Conservation (phyloP, 768 basidiomycete genomes). For the Peribolospora baueri region DNA sequence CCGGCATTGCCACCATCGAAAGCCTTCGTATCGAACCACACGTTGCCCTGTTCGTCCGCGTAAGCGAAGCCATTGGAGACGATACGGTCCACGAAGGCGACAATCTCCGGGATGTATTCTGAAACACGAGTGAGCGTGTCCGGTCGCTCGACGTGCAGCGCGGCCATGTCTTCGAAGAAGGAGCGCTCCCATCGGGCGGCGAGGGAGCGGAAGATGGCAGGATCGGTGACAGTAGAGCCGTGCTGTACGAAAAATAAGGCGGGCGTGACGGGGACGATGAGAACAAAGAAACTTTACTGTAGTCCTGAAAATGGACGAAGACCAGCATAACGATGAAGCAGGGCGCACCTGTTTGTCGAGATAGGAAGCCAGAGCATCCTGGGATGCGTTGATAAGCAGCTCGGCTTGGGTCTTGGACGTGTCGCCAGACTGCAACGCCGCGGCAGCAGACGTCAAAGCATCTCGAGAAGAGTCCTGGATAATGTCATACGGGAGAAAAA, state of each 20-base stretch:
- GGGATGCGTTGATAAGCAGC: slow-evolving; percentile 42
- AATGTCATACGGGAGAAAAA: neutral
- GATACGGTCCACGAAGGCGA: slow-evolving; percentile 62
- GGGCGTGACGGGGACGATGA: neutral
- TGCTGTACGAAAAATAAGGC: slow-evolving; percentile 26
- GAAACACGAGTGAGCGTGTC: slow-evolving; percentile 84
- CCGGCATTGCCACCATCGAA: slow-evolving; percentile 37
- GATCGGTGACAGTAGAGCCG: slow-evolving; percentile 60
- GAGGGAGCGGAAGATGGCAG: slow-evolving; percentile 52
- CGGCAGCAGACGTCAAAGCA: neutral
- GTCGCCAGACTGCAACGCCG: slow-evolving; percentile 24
- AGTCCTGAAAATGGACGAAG: no score
- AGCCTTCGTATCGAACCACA: slow-evolving; percentile 68
- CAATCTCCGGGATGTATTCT: slow-evolving; percentile 89
- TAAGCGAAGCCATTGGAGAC: slow-evolving; percentile 67
- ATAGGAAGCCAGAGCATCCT: slow-evolving; percentile 46
- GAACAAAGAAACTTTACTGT: neutral
- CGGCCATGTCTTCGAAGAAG: slow-evolving; percentile 78
- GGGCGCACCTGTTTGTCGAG: slow-evolving; percentile 46
- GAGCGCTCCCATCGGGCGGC: slow-evolving; percentile 69
- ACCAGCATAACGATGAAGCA: neutral
- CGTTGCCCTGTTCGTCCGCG: slow-evolving; percentile 41
- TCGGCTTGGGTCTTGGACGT: slow-evolving; percentile 27
- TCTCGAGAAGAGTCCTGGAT: no score
- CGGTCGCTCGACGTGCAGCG: slow-evolving; percentile 63